phyloP scores from a whole-genome alignment of 1,139 yeast species.

The Yamadazyma sp. region DNA sequence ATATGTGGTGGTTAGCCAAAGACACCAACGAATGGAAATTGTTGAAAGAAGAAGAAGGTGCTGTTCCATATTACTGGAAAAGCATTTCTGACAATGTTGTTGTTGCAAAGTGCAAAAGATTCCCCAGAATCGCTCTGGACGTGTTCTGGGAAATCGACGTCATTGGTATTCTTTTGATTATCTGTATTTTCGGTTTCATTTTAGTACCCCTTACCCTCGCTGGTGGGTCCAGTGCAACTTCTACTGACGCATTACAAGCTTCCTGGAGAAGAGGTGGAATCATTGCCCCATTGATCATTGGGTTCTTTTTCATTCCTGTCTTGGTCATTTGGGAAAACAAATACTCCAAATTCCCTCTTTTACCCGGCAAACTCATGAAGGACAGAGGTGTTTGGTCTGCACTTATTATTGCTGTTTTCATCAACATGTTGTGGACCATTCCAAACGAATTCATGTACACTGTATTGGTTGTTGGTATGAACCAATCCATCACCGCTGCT shows the following conservation, averaged over 20 bases:
- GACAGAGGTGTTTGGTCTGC: constrained; percentile 65
- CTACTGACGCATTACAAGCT: constrained; percentile 8
- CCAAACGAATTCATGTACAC: constrained; percentile 69
- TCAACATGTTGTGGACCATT: constrained; percentile 64
- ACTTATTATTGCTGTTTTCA: constrained; percentile 49
- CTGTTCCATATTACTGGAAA: constrained; percentile 21
- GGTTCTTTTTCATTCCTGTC: constrained; percentile 55
- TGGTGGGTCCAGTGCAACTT: constrained; percentile 51
- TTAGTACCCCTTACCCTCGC: constrained; percentile 56
- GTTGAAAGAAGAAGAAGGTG: constrained; percentile 26
- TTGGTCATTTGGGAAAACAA: constrained; percentile 56
- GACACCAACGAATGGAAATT: constrained; percentile 45
- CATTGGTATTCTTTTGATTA: constrained; percentile 50
- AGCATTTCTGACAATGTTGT: constrained; percentile 15
- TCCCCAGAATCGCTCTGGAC: constrained; percentile 15
- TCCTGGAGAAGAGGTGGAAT: constrained; percentile 52
- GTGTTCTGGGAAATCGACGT: constrained; percentile 55
- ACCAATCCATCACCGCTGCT: constrained; percentile 59
- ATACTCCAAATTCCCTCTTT: constrained; percentile 53
- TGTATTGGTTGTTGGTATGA: constrained; percentile 61
- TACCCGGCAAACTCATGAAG: constrained; percentile 55
- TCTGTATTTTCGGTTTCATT: constrained; percentile 54
- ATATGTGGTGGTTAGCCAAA: constrained; percentile 57
- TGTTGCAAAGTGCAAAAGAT: too few relatives aligned
- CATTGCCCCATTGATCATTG: constrained; percentile 66